Evolutionary conservation across 1,139 yeast genomes (phyloP).

Genomic region (Lodderomyces elongisporus): DNA sequence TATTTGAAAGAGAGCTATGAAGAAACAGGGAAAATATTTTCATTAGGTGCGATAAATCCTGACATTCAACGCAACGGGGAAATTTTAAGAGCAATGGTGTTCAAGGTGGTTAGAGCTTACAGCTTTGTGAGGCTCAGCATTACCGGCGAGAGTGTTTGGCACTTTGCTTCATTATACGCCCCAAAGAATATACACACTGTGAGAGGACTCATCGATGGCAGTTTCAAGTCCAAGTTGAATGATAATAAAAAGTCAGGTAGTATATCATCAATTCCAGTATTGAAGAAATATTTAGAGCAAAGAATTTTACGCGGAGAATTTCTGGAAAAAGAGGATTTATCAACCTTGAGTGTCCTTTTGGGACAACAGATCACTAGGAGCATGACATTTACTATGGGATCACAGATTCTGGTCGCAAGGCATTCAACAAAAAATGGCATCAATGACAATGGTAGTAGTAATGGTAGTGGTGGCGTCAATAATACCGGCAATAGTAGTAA

Average conservation of each 20-base stretch:
- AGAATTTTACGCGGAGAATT: slow-evolving; percentile 44
- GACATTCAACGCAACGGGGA: slow-evolving; percentile 55
- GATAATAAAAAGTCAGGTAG: slow-evolving; percentile 50
- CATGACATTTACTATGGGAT: slow-evolving; percentile 13
- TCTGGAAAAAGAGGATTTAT: slow-evolving; percentile 35
- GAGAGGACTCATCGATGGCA: slow-evolving; percentile 52
- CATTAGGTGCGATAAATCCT: slow-evolving; percentile 66
- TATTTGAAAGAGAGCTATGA: slow-evolving; percentile 57
- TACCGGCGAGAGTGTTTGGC: slow-evolving; percentile 59
- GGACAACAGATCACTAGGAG: slow-evolving; percentile 28
- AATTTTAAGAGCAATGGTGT: slow-evolving; percentile 44
- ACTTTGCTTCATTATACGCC: slow-evolving; percentile 51
- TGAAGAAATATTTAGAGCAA: slow-evolving; percentile 43
- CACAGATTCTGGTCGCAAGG: slow-evolving; percentile 9
- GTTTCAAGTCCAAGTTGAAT: slow-evolving; percentile 41
- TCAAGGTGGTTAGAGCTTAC: slow-evolving; percentile 45
- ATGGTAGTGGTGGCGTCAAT: too few relatives aligned
- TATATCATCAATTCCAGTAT: slow-evolving; percentile 37
- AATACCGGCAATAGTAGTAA: slow-evolving; percentile 10
- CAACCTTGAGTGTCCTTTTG: slow-evolving; percentile 38
- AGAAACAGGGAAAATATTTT: slow-evolving; percentile 55
- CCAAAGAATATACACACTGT: slow-evolving; percentile 42
- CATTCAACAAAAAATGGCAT: slow-evolving; percentile 13
- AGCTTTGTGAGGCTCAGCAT: slow-evolving; percentile 54
- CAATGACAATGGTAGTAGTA: too few relatives aligned